Base-by-base conservation (phyloP, 192 early-diverging fungal genomes). In the Coemansia sp. region DNA sequence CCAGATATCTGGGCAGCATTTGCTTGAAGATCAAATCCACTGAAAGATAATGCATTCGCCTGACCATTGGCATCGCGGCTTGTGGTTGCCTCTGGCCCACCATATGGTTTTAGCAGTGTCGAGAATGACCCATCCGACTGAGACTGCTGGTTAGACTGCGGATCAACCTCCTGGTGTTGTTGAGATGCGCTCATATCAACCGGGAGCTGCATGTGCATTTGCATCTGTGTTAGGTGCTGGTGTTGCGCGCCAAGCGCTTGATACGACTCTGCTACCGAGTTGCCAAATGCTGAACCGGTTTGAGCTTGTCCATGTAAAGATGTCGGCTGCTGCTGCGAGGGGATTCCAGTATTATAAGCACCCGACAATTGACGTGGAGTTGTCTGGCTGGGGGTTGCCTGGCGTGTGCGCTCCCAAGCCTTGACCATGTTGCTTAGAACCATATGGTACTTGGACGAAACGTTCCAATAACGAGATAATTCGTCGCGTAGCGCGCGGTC, bases 391-490 rank as follows among this genome's bases (percentile, higher is more conserved):
- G 78, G 73, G 3, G 78, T 75, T 7, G 58, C 50, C 63, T 81
- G 68, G 41, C 78, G 59, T 19, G 78, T 68, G 56, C 64, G 71
- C 64, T 82, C 79, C 79, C 79, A 82, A 7, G 79, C 79, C 67
- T 82, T 82, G 49, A 82, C 79, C 71, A 82, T 77, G 16, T 62
- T 64, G 64, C 74, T 73, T 47, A 82, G 58, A 19, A 82, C 61
- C 31, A 73, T 49, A 49, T 82, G 79, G 67, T 82, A 82, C 68
- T 82, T 82, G 49, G 60, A 60, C 30, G 79, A 73, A 14, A 82
- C 74, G 26, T 64, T 77, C 79, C 79, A 82, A 65, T 76, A 82
- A 30, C 73, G 66, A 28, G 74, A 73, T 23, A 82, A 70, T 62
- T 77, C 70, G 49, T 82, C 71, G 21, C 73, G 69, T 28, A 82